Base-by-base conservation (phyloP, 176 grass and related monocot genomes). In the Pharus latifolius region DNA sequence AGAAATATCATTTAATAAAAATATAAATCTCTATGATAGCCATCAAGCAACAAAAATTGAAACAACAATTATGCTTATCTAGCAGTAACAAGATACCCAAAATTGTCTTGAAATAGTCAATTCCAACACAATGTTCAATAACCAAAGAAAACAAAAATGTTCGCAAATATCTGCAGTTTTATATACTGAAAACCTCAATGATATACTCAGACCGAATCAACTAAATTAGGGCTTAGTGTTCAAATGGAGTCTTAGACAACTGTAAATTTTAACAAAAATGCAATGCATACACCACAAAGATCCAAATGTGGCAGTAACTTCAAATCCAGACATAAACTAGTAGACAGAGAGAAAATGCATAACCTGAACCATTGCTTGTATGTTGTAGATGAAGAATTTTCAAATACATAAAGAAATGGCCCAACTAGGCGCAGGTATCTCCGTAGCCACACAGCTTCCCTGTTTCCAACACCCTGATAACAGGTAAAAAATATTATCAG, bases 311-410 rank as follows among this genome's bases (percentile, higher is more conserved):
- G 59, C 16, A 29, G 4, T 52, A 73, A 24, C 20, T 25, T 67
- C 37, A 44, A 73, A 74, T 74, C 55, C 38, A 68, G 14, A 65
- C 38, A 58, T 31, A 40, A 41, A 43, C 32, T 73, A 60, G 4
- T 51, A 82, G 45, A 23, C 20, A 65, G 17, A 63, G 15, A 7
- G 52, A 77, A 71, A 68, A 62, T 50, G 15, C 27, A 74, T 29
- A 86, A 97, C 94, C 94, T 97, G 81, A 76, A 56, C 83, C 83
- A 97, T 65, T 90, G 89, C 78, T 97, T 97, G 67, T 92, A 97
- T 71, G 79, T 76, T 83, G 84, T 86, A 67, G 94, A 90, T 16
- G 43, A 76, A 59, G 78, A 72, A 73, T 79, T 97, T 64, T 97
- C 89, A 82, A 97, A 87, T 70, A 97, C 49, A 82, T 97, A 97